These are phyloP conservation scores for Gyrodon lividus DNA, from an alignment of 768 basidiomycete species.

Conservation along the genomic window DNA sequence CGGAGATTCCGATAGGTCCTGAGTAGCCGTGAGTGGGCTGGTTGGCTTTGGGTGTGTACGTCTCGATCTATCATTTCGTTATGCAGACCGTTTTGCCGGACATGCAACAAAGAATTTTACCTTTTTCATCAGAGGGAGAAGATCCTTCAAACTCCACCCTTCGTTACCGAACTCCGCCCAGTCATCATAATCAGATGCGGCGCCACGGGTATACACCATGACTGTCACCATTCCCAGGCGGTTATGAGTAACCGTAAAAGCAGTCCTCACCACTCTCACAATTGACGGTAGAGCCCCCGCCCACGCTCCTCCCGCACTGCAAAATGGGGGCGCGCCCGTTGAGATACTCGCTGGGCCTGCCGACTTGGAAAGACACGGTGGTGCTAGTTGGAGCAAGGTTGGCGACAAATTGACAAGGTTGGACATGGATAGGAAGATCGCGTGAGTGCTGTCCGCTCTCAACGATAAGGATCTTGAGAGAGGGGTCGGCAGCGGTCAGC, in stretches of 20 bases:
- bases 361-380: slow-evolving; percentile 43
- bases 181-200: slow-evolving; percentile 64
- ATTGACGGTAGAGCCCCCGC: slow-evolving; percentile 64
- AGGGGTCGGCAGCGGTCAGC: slow-evolving; percentile 51
- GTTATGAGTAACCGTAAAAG: neutral
- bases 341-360: slow-evolving; percentile 41
- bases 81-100: slow-evolving; percentile 34
- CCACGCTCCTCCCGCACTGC: slow-evolving; percentile 49
- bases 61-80: slow-evolving; percentile 45
- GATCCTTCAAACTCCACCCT: slow-evolving; percentile 58
- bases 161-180: slow-evolving; percentile 52
- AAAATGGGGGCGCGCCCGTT: slow-evolving; percentile 46
- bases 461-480: slow-evolving; percentile 56
- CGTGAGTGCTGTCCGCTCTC: slow-evolving; percentile 57
- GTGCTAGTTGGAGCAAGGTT: slow-evolving; percentile 40
- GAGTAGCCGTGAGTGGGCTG: slow-evolving; percentile 36
- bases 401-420: slow-evolving; percentile 50
- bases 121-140: slow-evolving; percentile 63
- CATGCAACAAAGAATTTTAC: slow-evolving; percentile 25
- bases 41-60: slow-evolving; percentile 29
- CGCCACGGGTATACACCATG: slow-evolving; percentile 56
- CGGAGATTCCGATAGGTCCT: slow-evolving; percentile 30
- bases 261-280: slow-evolving; percentile 39
- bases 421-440: slow-evolving; percentile 46
- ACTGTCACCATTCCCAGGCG: slow-evolving; percentile 14